A percentile compares a stretch with the other conserved stretches of the same genome.
Evolutionary conservation across 805 yeast species (phyloP).

Genomic region (Kuraishia hungarica): DNA sequence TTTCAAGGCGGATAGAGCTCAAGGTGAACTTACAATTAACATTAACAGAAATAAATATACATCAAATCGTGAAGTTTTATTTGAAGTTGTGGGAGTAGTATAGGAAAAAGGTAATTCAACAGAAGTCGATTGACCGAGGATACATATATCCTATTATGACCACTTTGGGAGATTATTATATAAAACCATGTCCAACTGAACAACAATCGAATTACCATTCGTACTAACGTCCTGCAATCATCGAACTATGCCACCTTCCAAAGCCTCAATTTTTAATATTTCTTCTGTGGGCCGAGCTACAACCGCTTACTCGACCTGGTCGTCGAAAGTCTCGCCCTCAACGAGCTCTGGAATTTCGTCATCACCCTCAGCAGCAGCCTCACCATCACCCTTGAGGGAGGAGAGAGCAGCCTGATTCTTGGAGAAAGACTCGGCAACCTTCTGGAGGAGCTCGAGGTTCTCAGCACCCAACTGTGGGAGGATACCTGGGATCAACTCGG

Average conservation of each 20-base stretch:
- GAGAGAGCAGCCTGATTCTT: constrained; percentile 33
- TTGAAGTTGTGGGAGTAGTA: background rate
- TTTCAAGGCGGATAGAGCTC: no score
- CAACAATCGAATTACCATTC: no score
- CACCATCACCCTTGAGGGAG: constrained; percentile 14
- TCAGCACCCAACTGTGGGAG: constrained; percentile 96
- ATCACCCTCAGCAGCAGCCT: constrained; percentile 27
- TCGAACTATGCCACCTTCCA: background rate
- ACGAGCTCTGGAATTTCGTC: constrained; percentile 74
- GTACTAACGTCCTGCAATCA: background rate
- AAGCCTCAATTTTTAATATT: background rate
- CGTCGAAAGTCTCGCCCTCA: constrained; percentile 29
- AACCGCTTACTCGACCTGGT: background rate
- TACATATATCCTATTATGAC: background rate
- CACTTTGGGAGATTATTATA: background rate
- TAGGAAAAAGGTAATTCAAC: background rate
- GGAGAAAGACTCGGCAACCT: constrained; percentile 85
- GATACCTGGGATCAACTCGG: constrained; percentile 89
- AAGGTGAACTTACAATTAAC: no score
- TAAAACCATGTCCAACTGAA: background rate
- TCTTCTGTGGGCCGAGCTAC: background rate
- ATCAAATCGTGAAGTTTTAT: background rate
- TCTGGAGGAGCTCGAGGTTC: constrained; percentile 80
- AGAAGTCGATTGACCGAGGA: background rate
- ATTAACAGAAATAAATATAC: background rate